Base-by-base conservation (phyloP, 2,329 filamentous ascomycete species). In the Raffaelea albimanens region DNA sequence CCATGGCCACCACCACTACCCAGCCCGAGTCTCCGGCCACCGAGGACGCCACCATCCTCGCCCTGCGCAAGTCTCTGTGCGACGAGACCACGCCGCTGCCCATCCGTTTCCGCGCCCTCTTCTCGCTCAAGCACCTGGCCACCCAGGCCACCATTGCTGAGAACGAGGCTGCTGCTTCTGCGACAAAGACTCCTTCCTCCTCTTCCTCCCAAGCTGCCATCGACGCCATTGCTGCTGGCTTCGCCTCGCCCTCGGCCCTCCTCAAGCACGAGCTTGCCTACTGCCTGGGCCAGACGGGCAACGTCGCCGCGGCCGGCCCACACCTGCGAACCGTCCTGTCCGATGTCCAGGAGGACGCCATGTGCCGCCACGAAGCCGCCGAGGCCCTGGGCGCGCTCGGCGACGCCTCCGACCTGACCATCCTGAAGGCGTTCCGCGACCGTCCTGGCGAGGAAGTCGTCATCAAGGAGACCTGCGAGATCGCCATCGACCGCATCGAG, bases 251-350 rank as follows among this genome's bases (percentile, higher is more conserved):
- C 0, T 97, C 91, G 4, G 91, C 88, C 3, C 75, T 97, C 9
- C 73, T 97, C 42, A 97, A 97, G 71, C 93, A 98, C 66, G 93
- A 98, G 64, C 76, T 98, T 43, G 93, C 93, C 22, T 98, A 98
- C 70, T 98, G 93, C 62, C 77, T 98, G 2, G 93, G 93, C 8
- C 93, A 98, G 68, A 91, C 87, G 2, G 82, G 82, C 49, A 88
- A 95, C 61, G 66, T 75, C 44, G 82, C 82, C 41, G 85, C 90
- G 0, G 78, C 89, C 10, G 53, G 29, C 2, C 75, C 82, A 10
- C 83, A 81, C 53, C 72, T 98, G 55, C 77, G 82, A 49, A 67
- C 73, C 13, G 87, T 94, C 14, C 72, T 97, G 49, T 76, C 85
- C 55, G 79, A 97, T 64, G 69, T 81, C 53, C 62, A 79, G n/a